Base-by-base conservation (phyloP, 1,284 basidiomycete genomes). In the Cutaneotrichosporon sp. region DNA sequence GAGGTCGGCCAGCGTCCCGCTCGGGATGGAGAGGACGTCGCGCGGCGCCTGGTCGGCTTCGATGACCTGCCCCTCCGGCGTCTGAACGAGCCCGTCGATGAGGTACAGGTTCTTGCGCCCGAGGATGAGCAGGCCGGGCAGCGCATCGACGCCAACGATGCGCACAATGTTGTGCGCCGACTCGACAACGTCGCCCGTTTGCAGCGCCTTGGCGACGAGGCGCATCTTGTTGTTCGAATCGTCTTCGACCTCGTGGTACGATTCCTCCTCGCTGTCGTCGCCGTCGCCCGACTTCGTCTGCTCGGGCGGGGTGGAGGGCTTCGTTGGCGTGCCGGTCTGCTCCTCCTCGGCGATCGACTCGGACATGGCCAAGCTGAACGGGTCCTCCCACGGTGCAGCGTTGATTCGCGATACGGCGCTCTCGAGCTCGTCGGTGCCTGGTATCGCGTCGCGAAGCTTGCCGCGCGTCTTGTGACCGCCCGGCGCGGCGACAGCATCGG, bases 61-160 rank as follows among this genome's bases (percentile, higher is more conserved):
- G 54, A 97, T 88, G 36, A 97, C 87, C 75, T 95, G 93, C 0
- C 92, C 93, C 49, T 88, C 86, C 10, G 89, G 86, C 56, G 87
- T 89, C 75, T 95, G 90, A 16, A 95, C 89, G n/a, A 97, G 82
- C 7, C 94, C 93, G 71, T 97, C 93, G 16, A 97, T 82, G 81
- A 97, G 89, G 71, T 97, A 97, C 8, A 97, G 79, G 71, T 94
- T 90, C 4, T 86, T 88, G 56, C 84, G 84, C 18, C 93, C 94
- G 27, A 94, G 84, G 54, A 97, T 94, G 25, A 97, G 82, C 9
- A 97, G 82, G 2, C 93, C 92, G 60, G 92, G 92, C 89, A 67
- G 62, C 2, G 56, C 90, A 75, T 95, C 92, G 1, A 95, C 90
- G 0, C 92, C 92, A 31, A 87, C 87, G 56, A 95, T 87, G 16